Evolutionary conservation across 495 filamentous ascomycete species (phyloP), one percentile per base, ranked within the genome.

Genomic region (Cercophora sp.): DNA sequence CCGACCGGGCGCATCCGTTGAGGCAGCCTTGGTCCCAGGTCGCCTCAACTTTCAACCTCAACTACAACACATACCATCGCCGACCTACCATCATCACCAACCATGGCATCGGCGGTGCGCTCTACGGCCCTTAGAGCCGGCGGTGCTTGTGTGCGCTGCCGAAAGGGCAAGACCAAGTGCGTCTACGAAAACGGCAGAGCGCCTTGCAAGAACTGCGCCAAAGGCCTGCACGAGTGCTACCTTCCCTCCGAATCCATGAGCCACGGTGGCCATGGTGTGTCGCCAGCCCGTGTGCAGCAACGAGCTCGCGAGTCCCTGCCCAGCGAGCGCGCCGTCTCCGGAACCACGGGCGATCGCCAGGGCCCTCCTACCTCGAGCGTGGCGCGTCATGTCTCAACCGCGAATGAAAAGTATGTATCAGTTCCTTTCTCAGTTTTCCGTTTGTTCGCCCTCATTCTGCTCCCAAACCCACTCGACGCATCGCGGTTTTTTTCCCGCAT

Each of bases 81-180:
- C 25, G 6, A 25, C 32, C 10, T 39, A 39, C 23, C 54, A 34
- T 20, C 48, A 49, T 19, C 32, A 35, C 29, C 48, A 16, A 8
- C 34, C 8, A 34, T 23, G 29, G 13, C 74, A 31, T 69, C 75
- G 52, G 61, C 74, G 42, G 73, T 72, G 45, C 68, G 75, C 60
- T 69, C 72, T 50, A 78, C 74, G 35, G 75, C 75, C 61, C 73
- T 77, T 51, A 65, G 75, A 40, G 75, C 75, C 59, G 75, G 75
- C 64, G 75, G 75, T 56, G 75, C 75, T 39, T 78, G 75, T 52
- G 74, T 77, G 51, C 72, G 75, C 60, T 78, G 75, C 64, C 75
- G 75, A 52, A 78, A 77, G 59, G 75, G 75, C 66, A 78, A 78
- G 58, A 78, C 75, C 15, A 77, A 77, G 35, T 78, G 75, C 43